Evolutionary conservation across 352 stramenopile species (phyloP), one percentile per base, ranked within the genome.

Genomic region (Phytophthora parvispora): DNA sequence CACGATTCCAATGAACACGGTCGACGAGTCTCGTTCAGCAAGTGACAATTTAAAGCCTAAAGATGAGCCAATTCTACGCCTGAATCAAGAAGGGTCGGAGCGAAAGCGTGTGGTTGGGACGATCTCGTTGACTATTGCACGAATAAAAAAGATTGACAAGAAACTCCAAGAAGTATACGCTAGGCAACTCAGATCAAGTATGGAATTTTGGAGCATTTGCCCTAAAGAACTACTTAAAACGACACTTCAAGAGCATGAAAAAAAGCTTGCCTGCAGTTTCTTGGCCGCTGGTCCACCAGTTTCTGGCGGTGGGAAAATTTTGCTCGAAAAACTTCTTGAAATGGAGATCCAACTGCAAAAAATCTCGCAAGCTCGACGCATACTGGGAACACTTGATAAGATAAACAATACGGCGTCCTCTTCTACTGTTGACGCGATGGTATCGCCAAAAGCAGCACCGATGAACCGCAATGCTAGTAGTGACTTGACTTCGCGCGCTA

Each of bases 321-420:
- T 83, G n/a, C 60, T 89, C 12, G 51, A 43, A 2, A 64, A 86
- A 18, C 34, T 71, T 4, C 15, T 69, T n/a, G 69, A 89, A 28
- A 70, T 84, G 52, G 83, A 91, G 24, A 27, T 84, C 6, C 83
- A 89, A 40, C 49, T 91, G 22, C 78, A 87, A 42, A 86, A 80
- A 42, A 77, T 91, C n/a, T 63, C 60, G 5, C 81, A 75, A 18
- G 78, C 87, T 36, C 74, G 75, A 60, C 59, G 84, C 45, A 78
- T 89, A 25, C 10, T 49, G 20, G 13, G 42, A 15, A 28, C n/a
- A 24, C 64, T 77, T 12, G 62, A 78, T 25, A 65, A 66, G 13
- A 89, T 87, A 76, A 67, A 77, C 16, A 13, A 24, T 22, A 42
- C 45, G 3, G 40, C 29, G 4, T 28, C 53, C 32, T 31, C 40